Base-by-base conservation (phyloP, 2,329 filamentous ascomycete species). In the Scedosporium apiospermum region DNA sequence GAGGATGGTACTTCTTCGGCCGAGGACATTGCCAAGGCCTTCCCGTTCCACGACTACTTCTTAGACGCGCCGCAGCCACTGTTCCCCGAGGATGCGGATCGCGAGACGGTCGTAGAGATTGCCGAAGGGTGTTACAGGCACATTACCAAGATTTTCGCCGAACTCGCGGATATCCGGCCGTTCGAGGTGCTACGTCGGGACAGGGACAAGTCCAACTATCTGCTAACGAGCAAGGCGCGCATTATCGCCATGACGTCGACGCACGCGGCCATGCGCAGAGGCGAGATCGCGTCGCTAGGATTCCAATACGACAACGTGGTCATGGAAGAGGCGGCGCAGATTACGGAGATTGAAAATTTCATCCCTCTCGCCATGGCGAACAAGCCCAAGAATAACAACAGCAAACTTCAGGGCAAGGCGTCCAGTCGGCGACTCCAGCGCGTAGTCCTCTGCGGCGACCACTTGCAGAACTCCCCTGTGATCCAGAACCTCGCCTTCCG, bases 171-270 rank as follows among this genome's bases (percentile, higher is more conserved):
- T 71, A 93, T 96, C 57, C 84, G 93, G 68, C 96, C 95, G 0
- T 99, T 99, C 70, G 95, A 99, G 76, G 93, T 99, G 60, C 77
- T 99, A 63, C 87, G 92, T 60, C 88, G 89, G 62, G 90, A 93
- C 66, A 87, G 90, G 42, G 95, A 99, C 72, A 97, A 96, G 77
- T 89, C 93, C 60, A 98, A 98, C 73, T 99, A 99, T 71, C 85
- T 99, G 5, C 83, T 99, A 41, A 89, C 92, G 5, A 97, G 92
- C 69, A 93, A 98, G 75, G 96, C 96, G n/a, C 88, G 95, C 42
- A 95, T 99, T 65, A 88, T 99, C 66, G 96, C 95, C 63, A 99
- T 99, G 96, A 99, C 95, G 18, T 96, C 93, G 3, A 99, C 96
- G 0, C 95, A 99, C 74, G 96, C 95, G 4, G 95, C 95, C 1